These are phyloP conservation scores for Xylaria sp. DNA, from an alignment of 2,329 filamentous ascomycete species.

Conservation along the genomic window DNA sequence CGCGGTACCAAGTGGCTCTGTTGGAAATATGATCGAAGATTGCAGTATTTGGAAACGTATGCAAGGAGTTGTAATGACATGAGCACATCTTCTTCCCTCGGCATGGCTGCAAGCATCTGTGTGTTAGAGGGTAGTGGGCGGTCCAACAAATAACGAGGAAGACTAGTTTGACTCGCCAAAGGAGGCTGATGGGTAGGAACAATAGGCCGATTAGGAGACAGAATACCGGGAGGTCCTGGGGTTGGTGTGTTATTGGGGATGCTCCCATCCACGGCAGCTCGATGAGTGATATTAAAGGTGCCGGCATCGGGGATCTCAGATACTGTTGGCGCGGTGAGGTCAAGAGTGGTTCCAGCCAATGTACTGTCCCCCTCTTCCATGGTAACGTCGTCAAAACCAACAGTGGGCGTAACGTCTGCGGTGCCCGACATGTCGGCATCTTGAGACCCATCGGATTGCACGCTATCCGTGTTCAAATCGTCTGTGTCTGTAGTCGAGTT, in stretches of 20 bases:
- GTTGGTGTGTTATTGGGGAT: slow-evolving; percentile 78
- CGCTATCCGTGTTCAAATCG: slow-evolving; percentile 85
- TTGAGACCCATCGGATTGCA: slow-evolving; percentile 79
- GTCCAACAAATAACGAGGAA: slow-evolving; percentile 83
- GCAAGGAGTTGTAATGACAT: slow-evolving; percentile 97
- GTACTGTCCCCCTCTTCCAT: slow-evolving; percentile 85
- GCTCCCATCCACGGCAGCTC: slow-evolving; percentile 84
- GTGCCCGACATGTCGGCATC: slow-evolving; percentile 84
- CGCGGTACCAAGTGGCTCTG: slow-evolving; percentile 92
- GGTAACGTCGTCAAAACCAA: slow-evolving; percentile 84
- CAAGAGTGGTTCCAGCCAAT: slow-evolving; percentile 78
- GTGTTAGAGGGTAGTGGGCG: slow-evolving; percentile 75
- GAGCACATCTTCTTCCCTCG: slow-evolving; percentile 94
- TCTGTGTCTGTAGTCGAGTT: slow-evolving; percentile 90
- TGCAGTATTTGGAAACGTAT: slow-evolving; percentile 99
- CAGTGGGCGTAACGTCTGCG: slow-evolving; percentile 80
- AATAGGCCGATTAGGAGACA: slow-evolving; percentile 79
- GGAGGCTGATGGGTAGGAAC: slow-evolving; percentile 80
- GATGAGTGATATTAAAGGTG: slow-evolving; percentile 94
- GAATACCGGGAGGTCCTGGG: slow-evolving; percentile 72
- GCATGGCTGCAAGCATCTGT: slow-evolving; percentile 88
- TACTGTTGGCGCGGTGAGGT: slow-evolving; percentile 79
- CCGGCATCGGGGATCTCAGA: slow-evolving; percentile 89
- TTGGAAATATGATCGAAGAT: slow-evolving; percentile 94
- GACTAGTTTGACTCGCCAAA: slow-evolving; percentile 71